These are phyloP conservation scores for Taphrina confusa DNA, from an alignment of 1,139 yeast species.

Conservation along the genomic window DNA sequence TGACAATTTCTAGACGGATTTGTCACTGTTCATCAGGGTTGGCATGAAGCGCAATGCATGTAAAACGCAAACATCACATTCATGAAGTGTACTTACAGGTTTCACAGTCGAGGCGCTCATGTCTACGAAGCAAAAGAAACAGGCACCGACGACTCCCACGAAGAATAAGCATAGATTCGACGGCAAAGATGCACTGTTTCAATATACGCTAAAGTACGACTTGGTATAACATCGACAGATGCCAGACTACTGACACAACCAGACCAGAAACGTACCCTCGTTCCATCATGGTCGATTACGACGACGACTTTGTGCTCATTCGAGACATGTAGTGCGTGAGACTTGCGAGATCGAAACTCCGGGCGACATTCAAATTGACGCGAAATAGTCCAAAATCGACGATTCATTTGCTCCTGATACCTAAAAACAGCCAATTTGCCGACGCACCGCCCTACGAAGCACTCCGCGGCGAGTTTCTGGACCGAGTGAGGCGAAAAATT, in stretches of 20 bases:
- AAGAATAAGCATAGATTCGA: background rate
- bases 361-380: background rate
- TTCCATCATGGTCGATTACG: constrained; percentile 15
- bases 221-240: too few species aligned
- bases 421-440: constrained; percentile 53
- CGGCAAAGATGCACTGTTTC: background rate
- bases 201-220: background rate
- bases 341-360: background rate
- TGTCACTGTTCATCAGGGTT: too few species aligned
- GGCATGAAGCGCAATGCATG: constrained; percentile 8
- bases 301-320: constrained; percentile 35
- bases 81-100: background rate
- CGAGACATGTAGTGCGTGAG: constrained; percentile 23
- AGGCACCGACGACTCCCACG: background rate
- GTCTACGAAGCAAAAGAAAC: background rate
- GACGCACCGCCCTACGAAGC: constrained; percentile 58
- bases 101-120: constrained; percentile 1
- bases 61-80: background rate
- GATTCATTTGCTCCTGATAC: constrained; percentile 64
- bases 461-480: constrained; percentile 46
- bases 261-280: constrained; percentile 18
- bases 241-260: too few species aligned
- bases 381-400: constrained; percentile 56
- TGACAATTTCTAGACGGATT: too few species aligned
- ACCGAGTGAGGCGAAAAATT: background rate